phyloP scores from a whole-genome alignment of 371 early-diverging fungal genomes.

The Mucor irregularis region DNA sequence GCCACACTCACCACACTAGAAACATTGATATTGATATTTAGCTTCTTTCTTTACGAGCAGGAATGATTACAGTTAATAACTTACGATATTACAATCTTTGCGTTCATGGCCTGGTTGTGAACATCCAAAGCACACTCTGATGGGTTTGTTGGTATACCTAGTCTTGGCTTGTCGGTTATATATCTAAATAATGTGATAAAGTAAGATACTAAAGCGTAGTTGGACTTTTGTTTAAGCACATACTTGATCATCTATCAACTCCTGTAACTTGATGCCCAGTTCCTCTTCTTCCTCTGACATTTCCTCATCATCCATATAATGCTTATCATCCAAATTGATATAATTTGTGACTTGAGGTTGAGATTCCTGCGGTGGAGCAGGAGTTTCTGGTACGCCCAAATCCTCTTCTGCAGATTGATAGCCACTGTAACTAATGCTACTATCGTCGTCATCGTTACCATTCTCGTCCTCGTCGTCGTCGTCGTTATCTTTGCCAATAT shows the following conservation, averaged over 20 bases:
- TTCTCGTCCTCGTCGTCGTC: neutral
- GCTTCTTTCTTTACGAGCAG: neutral
- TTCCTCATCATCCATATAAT: slow-evolving; percentile 16
- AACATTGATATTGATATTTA: neutral
- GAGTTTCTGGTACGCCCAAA: neutral
- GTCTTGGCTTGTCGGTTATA: slow-evolving; percentile 3
- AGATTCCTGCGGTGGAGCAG: neutral
- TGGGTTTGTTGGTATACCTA: neutral
- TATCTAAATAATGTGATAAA: neutral
- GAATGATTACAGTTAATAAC: no score
- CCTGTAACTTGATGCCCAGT: slow-evolving; percentile 4
- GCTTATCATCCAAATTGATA: slow-evolving; percentile 14
- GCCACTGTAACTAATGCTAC: neutral
- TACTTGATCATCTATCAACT: slow-evolving; percentile 23
- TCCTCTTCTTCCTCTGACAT: slow-evolving; percentile 21
- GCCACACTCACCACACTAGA: slow-evolving; percentile 13
- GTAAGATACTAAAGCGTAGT: no score
- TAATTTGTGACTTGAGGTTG: slow-evolving; percentile 7
- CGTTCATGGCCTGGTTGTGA: slow-evolving; percentile 13
- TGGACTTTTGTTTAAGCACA: neutral
- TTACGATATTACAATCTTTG: slow-evolving; percentile 4
- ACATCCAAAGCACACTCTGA: slow-evolving; percentile 13
- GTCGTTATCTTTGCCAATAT: neutral
- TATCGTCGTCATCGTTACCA: neutral
- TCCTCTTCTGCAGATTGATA: neutral